These are phyloP conservation scores for Coriaria nepalensis DNA, from an alignment of 306 rosid genomes.

Conservation along the genomic window DNA sequence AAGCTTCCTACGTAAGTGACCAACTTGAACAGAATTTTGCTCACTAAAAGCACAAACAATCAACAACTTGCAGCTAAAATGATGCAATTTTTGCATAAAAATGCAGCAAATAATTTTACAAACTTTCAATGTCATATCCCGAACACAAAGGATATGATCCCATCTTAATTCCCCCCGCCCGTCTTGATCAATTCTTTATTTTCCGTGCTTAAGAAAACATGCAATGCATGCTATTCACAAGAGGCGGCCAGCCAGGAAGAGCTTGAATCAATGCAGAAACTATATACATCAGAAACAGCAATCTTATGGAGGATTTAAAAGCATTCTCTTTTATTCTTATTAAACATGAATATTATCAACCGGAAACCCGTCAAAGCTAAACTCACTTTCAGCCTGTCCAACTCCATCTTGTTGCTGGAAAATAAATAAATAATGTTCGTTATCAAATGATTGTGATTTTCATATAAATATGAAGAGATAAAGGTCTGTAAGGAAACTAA, in stretches of 20 bases:
- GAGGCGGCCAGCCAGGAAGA: slow-evolving; percentile 1
- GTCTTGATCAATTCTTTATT: too few species aligned
- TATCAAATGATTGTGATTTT: background rate
- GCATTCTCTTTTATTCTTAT: slow-evolving; percentile 9
- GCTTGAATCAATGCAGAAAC: slow-evolving; percentile 23
- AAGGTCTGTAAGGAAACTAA: slow-evolving; percentile 15
- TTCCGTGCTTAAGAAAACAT: too few species aligned
- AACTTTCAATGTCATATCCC: too few species aligned
- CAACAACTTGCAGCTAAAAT: too few species aligned
- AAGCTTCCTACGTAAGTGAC: too few species aligned
- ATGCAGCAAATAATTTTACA: too few species aligned
- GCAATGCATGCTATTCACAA: slow-evolving; percentile 6
- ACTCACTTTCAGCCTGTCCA: slow-evolving; percentile 50
- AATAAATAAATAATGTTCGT: slow-evolving; percentile 1
- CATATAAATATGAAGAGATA: background rate
- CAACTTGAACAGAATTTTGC: too few species aligned
- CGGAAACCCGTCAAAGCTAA: slow-evolving; percentile 70
- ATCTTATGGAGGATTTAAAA: slow-evolving; percentile 3
- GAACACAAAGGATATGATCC: too few species aligned
- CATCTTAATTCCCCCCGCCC: too few species aligned
- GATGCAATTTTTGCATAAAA: too few species aligned
- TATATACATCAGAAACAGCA: slow-evolving; percentile 41
- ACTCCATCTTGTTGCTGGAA: slow-evolving; percentile 65
- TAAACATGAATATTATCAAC: slow-evolving; percentile 77
- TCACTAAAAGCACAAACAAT: too few species aligned